A percentile compares a stretch with the other conserved stretches of the same genome.
phyloP scores from a whole-genome alignment of 495 filamentous ascomycete genomes.

The Talaromyces proteolyticus region DNA sequence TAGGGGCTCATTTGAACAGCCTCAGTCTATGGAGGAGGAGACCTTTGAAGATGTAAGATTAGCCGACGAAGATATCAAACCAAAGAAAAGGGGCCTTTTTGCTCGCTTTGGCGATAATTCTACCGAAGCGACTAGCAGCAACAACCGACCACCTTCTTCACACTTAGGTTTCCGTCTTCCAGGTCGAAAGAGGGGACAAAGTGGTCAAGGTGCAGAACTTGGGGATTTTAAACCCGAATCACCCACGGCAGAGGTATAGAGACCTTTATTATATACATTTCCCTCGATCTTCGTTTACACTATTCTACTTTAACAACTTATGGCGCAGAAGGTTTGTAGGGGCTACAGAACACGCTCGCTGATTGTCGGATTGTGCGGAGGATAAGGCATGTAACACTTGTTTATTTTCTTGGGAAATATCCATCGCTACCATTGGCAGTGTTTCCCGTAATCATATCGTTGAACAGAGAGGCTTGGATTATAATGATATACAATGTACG shows the following conservation, averaged over 20 bases:
- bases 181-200: constrained; percentile 69
- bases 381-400: neutral
- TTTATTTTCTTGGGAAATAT: no score
- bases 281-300: neutral
- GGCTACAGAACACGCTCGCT: neutral
- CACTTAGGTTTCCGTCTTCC: constrained; percentile 59
- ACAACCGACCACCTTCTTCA: constrained; percentile 42
- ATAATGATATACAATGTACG: no score
- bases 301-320: neutral
- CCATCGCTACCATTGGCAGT: no score
- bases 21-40: constrained; percentile 63
- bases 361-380: neutral
- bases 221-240: constrained; percentile 42
- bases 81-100: constrained; percentile 80
- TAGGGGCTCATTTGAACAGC: constrained; percentile 44
- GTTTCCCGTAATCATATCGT: no score
- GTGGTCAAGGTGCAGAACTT: constrained; percentile 66
- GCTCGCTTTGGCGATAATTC: constrained; percentile 70
- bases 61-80: constrained; percentile 62
- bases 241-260: constrained; percentile 21
- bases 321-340: neutral
- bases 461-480: no score
- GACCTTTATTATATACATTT: constrained; percentile 6
- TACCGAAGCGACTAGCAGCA: constrained; percentile 27
- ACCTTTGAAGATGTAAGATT: constrained; percentile 88